Base-by-base conservation (phyloP, 768 basidiomycete genomes). In the Calocybe gangraenosa region DNA sequence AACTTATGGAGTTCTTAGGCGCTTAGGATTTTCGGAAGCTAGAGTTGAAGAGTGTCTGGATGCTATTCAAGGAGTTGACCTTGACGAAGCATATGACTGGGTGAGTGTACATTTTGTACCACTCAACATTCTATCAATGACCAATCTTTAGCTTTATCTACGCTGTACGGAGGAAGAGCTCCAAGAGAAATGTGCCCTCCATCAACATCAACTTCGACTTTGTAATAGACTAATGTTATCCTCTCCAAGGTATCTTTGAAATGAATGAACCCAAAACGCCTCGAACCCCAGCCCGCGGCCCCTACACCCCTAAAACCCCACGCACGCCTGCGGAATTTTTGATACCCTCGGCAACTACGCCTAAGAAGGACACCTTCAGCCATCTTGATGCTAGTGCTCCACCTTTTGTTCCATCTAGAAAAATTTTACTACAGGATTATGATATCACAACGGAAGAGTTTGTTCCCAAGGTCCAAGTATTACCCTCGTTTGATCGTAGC, bases 61-160 rank as follows among this genome's bases (percentile, higher is more conserved):
- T 40, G 63, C 73, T 5, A 79, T 91, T 20, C 63, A 69, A 20
- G 77, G 83, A 10, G 65, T 85, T 23, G 88, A 89, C 19, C 66
- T 92, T n/a, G 94, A 97, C 13, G 87, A 92, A 41, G 92, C 89
- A 8, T 76, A 87, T 42, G 86, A 93, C 58, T 97, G 95, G 95
- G 92, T 95, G 52, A 45, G 79, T 44, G 23, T 18, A 42, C 11
- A 36, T 17, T 39, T 19, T 20, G 25, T 37, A 14, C 31, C 23
- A 13, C 11, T 25, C 7, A 10, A 22, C 17, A 7, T 37, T 23
- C n/a, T 47, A 38, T 31, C 46, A 28, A 6, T 47, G 28, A 46
- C 37, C 11, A 21, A 33, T 18, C 31, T 40, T 6, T 46, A 92
- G 91, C 70, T 92, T 28, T 79, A 75, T 59, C 53, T 82, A 5